Evolutionary conservation across 352 stramenopile species (phyloP).

Genomic region (Ophiocytium majus): DNA sequence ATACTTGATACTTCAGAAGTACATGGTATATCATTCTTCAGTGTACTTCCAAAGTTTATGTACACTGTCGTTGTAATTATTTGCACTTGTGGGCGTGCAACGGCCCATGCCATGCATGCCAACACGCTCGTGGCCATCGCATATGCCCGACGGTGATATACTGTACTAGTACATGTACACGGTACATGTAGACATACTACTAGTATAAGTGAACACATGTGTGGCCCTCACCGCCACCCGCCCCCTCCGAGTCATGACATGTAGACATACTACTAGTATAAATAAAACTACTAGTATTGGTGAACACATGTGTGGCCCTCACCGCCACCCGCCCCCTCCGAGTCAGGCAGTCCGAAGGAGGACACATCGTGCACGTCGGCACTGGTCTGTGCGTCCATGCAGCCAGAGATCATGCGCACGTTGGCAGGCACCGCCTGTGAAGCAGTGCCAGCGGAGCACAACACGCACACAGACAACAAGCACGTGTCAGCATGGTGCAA

Average conservation of each 20-base stretch:
- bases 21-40: no score
- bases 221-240: slow-evolving; percentile 21
- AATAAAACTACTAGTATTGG: not conserved
- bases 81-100: not conserved
- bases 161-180: no score
- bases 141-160: no score
- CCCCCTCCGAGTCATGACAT: slow-evolving; percentile 25
- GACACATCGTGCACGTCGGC: slow-evolving; percentile 51
- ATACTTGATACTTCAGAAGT: no score
- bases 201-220: not conserved
- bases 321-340: slow-evolving; percentile 31
- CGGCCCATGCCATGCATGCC: not conserved
- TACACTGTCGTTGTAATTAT: not conserved
- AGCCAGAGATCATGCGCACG: slow-evolving; percentile 45
- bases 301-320: not conserved
- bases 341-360: slow-evolving; percentile 36
- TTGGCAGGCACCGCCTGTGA: not conserved
- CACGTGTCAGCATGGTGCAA: not conserved
- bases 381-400: slow-evolving; percentile 38
- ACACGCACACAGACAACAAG: not conserved
- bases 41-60: not conserved
- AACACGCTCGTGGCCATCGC: no score
- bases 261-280: slow-evolving; percentile 12
- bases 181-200: no score
- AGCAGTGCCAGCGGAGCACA: not conserved